phyloP scores from a whole-genome alignment of 2,329 filamentous ascomycete species.

The Emmonsia crescens region DNA sequence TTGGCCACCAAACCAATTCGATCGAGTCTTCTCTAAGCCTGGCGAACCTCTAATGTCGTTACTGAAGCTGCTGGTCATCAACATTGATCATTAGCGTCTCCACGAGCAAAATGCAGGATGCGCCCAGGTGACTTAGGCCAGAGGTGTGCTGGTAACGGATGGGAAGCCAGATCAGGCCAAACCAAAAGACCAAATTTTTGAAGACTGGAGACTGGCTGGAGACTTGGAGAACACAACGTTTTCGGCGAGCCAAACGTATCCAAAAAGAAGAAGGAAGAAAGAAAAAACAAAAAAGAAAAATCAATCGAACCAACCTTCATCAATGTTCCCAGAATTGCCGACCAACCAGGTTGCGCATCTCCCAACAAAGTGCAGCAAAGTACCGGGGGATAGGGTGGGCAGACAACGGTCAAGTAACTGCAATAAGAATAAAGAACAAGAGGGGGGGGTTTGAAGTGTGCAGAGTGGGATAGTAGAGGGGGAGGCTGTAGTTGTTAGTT shows the following conservation, averaged over 20 bases:
- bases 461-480: not conserved
- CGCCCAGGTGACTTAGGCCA: not conserved
- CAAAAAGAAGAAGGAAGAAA: not conserved
- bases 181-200: not conserved
- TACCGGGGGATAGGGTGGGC: not conserved
- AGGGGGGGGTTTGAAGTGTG: too few relatives aligned
- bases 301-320: not conserved
- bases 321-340: conserved; percentile 1
- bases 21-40: not conserved
- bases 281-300: not conserved
- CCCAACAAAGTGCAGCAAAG: not conserved
- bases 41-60: not conserved
- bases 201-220: not conserved
- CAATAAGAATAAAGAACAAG: not conserved
- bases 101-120: not conserved
- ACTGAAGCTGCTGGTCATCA: not conserved
- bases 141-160: not conserved
- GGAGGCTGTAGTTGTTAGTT: not conserved
- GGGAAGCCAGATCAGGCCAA: not conserved
- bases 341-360: not conserved
- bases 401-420: not conserved
- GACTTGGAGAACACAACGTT: not conserved
- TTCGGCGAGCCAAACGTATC: not conserved
- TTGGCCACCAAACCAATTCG: not conserved
- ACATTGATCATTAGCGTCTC: conserved; percentile 1